phyloP scores from a whole-genome alignment of 176 grass and related monocot genomes.

The Tuctoria greenei region DNA sequence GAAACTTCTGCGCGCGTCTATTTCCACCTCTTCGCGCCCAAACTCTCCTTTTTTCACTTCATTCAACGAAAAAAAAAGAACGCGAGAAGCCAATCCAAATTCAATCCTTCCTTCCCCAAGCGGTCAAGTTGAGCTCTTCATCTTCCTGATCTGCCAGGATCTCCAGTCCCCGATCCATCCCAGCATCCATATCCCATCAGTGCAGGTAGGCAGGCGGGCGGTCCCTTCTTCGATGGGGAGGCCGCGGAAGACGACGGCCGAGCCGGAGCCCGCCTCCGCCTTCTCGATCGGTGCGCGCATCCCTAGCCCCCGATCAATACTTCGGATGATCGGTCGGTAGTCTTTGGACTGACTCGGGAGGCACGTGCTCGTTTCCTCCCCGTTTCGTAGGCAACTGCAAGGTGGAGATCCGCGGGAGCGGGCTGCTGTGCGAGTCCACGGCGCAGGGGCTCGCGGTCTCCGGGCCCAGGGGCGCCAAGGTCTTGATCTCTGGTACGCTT shows the following conservation, averaged over 20 bases:
- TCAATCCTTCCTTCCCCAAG: too few relatives aligned
- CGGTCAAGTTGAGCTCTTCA: too few relatives aligned
- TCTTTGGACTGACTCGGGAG: not conserved
- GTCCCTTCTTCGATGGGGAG: constrained; percentile 34
- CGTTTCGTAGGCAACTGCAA: constrained; percentile 62
- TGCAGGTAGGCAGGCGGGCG: not conserved
- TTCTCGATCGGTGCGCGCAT: constrained; percentile 55
- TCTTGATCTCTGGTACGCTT: constrained; percentile 43
- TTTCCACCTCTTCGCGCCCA: too few relatives aligned
- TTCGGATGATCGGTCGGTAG: not conserved
- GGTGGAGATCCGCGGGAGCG: constrained; percentile 59
- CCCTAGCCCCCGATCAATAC: not conserved
- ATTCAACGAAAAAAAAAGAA: too few relatives aligned
- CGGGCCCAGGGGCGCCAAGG: constrained; percentile 49
- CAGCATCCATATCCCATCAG: too few relatives aligned
- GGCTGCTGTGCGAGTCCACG: constrained; percentile 36
- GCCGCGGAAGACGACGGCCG: constrained; percentile 36
- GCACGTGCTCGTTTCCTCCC: not conserved
- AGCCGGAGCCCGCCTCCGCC: constrained; percentile 22
- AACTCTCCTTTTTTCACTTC: too few relatives aligned
- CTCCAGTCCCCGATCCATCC: too few relatives aligned
- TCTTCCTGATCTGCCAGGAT: too few relatives aligned
- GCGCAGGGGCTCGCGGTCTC: constrained; percentile 53
- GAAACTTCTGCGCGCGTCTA: too few relatives aligned
- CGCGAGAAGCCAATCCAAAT: too few relatives aligned